A percentile compares a stretch with the other conserved stretches of the same genome.
Evolutionary conservation across 2,329 filamentous ascomycete species (phyloP).

Genomic region (Didymella sp.): DNA sequence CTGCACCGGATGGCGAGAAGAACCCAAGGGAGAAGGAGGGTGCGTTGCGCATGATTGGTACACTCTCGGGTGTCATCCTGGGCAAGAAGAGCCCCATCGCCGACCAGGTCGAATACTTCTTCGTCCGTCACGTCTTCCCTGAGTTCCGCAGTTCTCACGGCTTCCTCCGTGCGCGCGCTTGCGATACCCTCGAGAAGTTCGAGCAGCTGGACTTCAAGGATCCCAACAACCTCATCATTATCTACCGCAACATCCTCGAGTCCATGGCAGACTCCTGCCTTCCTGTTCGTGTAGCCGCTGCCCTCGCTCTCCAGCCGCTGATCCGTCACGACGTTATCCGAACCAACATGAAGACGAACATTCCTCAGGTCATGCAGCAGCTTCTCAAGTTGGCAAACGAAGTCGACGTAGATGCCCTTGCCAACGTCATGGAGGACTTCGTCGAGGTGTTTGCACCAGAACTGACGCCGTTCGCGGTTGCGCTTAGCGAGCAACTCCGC

Average conservation of each 20-base stretch:
- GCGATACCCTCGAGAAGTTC: slow-evolving; percentile 97
- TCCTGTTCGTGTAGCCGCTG: slow-evolving; percentile 91
- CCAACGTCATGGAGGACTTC: slow-evolving; percentile 99
- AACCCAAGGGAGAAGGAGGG: slow-evolving; percentile 96
- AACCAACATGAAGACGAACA: slow-evolving; percentile 95
- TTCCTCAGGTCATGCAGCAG: slow-evolving; percentile 99
- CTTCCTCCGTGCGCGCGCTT: slow-evolving; percentile 91
- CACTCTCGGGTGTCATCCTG: slow-evolving; percentile 88
- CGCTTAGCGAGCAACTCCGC: slow-evolving; percentile 90
- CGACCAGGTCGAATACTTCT: slow-evolving; percentile 97
- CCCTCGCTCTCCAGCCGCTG: slow-evolving; percentile 90
- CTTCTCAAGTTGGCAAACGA: slow-evolving; percentile 96
- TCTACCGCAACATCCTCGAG: slow-evolving; percentile 95
- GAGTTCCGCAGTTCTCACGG: slow-evolving; percentile 94
- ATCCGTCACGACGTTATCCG: slow-evolving; percentile 96
- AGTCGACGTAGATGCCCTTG: slow-evolving; percentile 94
- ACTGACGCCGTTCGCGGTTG: slow-evolving; percentile 94
- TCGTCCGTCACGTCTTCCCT: slow-evolving; percentile 97
- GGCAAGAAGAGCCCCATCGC: slow-evolving; percentile 99
- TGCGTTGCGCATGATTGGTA: slow-evolving; percentile 95
- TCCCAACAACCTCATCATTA: slow-evolving; percentile 89
- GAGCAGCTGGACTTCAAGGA: slow-evolving; percentile 98
- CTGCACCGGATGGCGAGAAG: slow-evolving; percentile 84
- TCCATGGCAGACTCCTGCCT: slow-evolving; percentile 95
- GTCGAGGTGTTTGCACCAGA: slow-evolving; percentile 98